phyloP scores from a whole-genome alignment of 257 asterid species.

The Penstemon davidsonii region DNA sequence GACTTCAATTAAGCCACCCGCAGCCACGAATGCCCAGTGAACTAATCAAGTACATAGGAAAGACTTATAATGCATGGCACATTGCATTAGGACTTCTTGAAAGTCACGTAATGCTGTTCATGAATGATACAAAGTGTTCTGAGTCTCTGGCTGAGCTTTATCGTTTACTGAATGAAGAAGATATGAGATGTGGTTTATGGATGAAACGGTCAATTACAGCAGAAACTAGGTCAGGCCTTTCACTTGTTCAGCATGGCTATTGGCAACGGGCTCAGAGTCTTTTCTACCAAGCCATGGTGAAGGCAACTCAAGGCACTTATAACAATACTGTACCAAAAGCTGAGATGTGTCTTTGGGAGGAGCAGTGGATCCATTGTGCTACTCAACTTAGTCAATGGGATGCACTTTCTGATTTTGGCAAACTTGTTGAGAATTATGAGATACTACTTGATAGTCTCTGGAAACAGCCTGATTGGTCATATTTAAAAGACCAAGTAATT shows the following conservation, averaged over 20 bases:
- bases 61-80: slow-evolving; percentile 99
- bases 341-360: slow-evolving; percentile 99
- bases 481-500: slow-evolving; percentile 85
- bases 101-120: slow-evolving; percentile 94
- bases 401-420: slow-evolving; percentile 89
- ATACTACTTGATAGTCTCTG: slow-evolving; percentile 91
- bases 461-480: slow-evolving; percentile 99
- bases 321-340: slow-evolving; percentile 96
- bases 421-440: slow-evolving; percentile 90
- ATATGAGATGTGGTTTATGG: slow-evolving; percentile 99
- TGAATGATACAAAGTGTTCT: slow-evolving; percentile 89
- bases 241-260: slow-evolving; percentile 98
- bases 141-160: slow-evolving; percentile 99
- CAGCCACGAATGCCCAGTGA: slow-evolving; percentile 99
- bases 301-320: slow-evolving; percentile 98
- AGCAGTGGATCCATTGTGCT: slow-evolving; percentile 97
- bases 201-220: slow-evolving; percentile 88
- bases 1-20: slow-evolving; percentile 97
- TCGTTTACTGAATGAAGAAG: slow-evolving; percentile 95
- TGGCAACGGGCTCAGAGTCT: slow-evolving; percentile 98
- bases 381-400: slow-evolving; percentile 99
- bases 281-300: slow-evolving; percentile 96
- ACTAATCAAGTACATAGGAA: slow-evolving; percentile 90
- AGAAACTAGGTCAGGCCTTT: slow-evolving; percentile 95
- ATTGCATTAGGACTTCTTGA: slow-evolving; percentile 87